phyloP scores from a whole-genome alignment of 208 protist genomes.

The Trypanosomatidae sp. region DNA sequence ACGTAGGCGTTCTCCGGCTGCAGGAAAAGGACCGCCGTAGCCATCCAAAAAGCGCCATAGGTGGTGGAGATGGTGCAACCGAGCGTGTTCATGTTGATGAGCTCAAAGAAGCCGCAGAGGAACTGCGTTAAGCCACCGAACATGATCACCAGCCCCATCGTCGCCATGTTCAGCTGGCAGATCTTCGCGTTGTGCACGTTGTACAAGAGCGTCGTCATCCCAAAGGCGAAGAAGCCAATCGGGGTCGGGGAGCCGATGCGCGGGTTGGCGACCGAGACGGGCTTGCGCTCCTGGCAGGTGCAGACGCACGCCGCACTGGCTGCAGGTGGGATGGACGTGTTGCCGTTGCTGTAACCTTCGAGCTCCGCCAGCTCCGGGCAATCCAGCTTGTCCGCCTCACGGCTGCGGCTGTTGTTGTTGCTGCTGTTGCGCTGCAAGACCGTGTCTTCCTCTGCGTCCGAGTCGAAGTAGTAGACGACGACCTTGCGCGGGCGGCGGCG shows the following conservation, averaged over 20 bases:
- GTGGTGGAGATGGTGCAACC: constrained; percentile 43
- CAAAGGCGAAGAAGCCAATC: constrained; percentile 61
- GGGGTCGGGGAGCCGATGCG: constrained; percentile 40
- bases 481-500: constrained; percentile 27
- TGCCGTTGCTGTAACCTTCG: too few relatives aligned
- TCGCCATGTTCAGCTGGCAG: constrained; percentile 36
- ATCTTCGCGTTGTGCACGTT: constrained; percentile 53
- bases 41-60: constrained; percentile 65
- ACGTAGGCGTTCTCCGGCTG: constrained; percentile 23
- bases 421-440: too few relatives aligned
- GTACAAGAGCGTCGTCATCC: constrained; percentile 65
- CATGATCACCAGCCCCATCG: constrained; percentile 39
- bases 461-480: constrained; percentile 33
- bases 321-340: too few relatives aligned
- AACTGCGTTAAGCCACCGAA: constrained; percentile 62
- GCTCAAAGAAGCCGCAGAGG: constrained; percentile 56
- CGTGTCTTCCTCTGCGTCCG: constrained; percentile 8
- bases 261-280: constrained; percentile 18
- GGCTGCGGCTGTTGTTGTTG: too few relatives aligned
- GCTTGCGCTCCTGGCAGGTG: neutral
- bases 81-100: constrained; percentile 59
- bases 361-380: too few relatives aligned
- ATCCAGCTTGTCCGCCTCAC: too few relatives aligned
- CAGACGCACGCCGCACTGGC: too few relatives aligned
- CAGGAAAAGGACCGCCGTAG: constrained; percentile 33